These are phyloP conservation scores for Nitzschia putrida DNA, from an alignment of 108 stramenopile species.

Conservation along the genomic window DNA sequence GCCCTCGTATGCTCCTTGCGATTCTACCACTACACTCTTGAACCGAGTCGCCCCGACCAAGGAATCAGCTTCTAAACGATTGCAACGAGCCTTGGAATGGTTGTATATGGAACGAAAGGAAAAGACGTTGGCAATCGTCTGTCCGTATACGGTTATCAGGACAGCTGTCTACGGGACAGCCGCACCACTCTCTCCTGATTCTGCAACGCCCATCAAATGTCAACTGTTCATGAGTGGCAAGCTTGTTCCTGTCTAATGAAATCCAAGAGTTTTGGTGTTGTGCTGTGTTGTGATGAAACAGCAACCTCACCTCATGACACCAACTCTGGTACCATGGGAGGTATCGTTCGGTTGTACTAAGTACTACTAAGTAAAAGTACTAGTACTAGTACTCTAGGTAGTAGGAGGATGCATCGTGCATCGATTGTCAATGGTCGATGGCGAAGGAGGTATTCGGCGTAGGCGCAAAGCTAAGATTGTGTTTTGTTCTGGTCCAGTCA, in stretches of 20 bases:
- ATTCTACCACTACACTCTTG: conserved; percentile 12
- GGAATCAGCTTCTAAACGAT: not conserved
- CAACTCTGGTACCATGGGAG: no score
- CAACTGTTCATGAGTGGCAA: conserved; percentile 19
- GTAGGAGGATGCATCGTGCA: no score
- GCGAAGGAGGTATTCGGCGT: no score
- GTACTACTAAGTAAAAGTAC: no score
- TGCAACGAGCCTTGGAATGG: conserved; percentile 23
- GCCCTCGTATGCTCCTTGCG: not conserved
- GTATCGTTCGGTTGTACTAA: no score
- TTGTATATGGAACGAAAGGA: conserved; percentile 13
- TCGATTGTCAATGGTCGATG: no score
- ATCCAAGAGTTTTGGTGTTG: no score
- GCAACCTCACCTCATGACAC: no score
- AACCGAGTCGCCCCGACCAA: conserved; percentile 15
- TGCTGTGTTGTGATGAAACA: no score
- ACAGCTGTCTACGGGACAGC: conserved; percentile 5
- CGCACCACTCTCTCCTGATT: conserved; percentile 8
- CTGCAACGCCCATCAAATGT: conserved; percentile 9
- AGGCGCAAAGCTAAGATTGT: no score
- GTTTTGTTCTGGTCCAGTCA: no score
- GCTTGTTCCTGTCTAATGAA: not conserved
- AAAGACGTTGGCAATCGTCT: conserved; percentile 39
- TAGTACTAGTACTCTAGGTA: no score
- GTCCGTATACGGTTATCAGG: conserved; percentile 44